A percentile compares a stretch with the other conserved stretches of the same genome.
These are phyloP conservation scores for Paramecium tetraurelia DNA, from an alignment of 73 alveolate genomes.

Conservation along the genomic window DNA sequence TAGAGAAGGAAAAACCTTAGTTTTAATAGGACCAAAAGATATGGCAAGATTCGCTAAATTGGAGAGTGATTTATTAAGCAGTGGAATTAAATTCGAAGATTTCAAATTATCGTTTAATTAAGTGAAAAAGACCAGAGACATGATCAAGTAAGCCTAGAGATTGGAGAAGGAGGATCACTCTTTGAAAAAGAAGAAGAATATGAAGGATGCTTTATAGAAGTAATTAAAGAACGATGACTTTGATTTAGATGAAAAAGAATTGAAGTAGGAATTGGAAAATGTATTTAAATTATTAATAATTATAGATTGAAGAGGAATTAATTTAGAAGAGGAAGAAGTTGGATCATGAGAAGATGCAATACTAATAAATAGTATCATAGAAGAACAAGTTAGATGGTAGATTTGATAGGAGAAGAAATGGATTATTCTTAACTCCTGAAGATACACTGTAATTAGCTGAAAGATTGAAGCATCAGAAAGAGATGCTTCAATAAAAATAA, in stretches of 20 bases:
- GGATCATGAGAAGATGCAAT: background rate
- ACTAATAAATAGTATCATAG: background rate
- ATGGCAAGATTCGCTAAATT: constrained; percentile 63
- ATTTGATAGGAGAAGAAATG: constrained; percentile 35
- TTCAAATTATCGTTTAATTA: background rate
- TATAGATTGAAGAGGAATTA: constrained; percentile 29
- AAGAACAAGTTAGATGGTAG: background rate
- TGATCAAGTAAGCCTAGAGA: constrained; percentile 8
- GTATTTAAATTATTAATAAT: background rate
- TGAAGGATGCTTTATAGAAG: background rate
- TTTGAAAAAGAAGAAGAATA: background rate
- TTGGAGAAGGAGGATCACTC: constrained; percentile 17
- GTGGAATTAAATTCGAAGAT: background rate
- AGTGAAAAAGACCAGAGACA: background rate
- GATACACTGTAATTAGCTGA: constrained; percentile 35
- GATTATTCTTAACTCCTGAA: constrained; percentile 35
- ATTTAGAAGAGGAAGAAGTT: background rate
- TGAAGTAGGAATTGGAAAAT: background rate
- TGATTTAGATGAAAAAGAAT: constrained; percentile 44
- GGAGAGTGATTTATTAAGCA: constrained; percentile 50
- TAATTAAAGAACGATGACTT: background rate
- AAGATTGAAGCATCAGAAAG: background rate
- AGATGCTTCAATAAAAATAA: background rate
- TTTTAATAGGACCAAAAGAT: constrained; percentile 92
- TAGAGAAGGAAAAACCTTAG: constrained; percentile 81